These are phyloP conservation scores for Pycnococcus provasolii DNA, from an alignment of 139 green algal species.

Conservation along the genomic window DNA sequence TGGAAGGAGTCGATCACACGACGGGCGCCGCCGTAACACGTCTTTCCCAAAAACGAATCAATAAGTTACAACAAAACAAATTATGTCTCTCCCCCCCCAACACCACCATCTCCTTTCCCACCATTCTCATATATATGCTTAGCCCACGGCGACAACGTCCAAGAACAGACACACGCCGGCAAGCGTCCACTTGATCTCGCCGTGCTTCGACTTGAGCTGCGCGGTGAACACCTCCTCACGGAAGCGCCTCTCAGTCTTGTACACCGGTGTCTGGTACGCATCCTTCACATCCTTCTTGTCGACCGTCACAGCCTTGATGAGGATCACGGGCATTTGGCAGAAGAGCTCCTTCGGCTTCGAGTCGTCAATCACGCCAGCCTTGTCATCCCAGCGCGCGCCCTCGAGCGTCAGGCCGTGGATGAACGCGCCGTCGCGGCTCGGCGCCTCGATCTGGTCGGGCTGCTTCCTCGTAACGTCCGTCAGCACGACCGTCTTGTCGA, in stretches of 20 bases:
- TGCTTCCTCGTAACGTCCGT: conserved; percentile 69
- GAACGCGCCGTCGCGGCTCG: conserved; percentile 69
- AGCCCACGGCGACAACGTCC: conserved; percentile 30
- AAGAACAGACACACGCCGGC: conserved; percentile 36
- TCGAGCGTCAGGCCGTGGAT: conserved; percentile 79
- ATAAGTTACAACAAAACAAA: neutral
- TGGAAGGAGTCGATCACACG: neutral
- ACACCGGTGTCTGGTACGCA: conserved; percentile 79
- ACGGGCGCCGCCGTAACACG: neutral
- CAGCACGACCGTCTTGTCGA: conserved; percentile 52
- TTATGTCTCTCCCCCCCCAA: neutral
- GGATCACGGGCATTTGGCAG: conserved; percentile 68
- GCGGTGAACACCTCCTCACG: conserved; percentile 79
- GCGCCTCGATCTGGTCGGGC: conserved; percentile 63
- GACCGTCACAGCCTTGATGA: conserved; percentile 61
- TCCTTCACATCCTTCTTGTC: conserved; percentile 74
- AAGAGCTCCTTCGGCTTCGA: conserved; percentile 77
- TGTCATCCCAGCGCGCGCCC: conserved; percentile 86
- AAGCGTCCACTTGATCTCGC: conserved; percentile 69
- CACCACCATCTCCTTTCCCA: neutral
- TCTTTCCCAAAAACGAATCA: neutral
- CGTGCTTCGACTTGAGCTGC: conserved; percentile 69
- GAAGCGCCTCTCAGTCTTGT: conserved; percentile 75
- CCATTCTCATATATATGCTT: neutral
- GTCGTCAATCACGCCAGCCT: conserved; percentile 65